These are phyloP conservation scores for Chytriomyces sp. DNA, from an alignment of 192 early-diverging fungal species.

Conservation along the genomic window DNA sequence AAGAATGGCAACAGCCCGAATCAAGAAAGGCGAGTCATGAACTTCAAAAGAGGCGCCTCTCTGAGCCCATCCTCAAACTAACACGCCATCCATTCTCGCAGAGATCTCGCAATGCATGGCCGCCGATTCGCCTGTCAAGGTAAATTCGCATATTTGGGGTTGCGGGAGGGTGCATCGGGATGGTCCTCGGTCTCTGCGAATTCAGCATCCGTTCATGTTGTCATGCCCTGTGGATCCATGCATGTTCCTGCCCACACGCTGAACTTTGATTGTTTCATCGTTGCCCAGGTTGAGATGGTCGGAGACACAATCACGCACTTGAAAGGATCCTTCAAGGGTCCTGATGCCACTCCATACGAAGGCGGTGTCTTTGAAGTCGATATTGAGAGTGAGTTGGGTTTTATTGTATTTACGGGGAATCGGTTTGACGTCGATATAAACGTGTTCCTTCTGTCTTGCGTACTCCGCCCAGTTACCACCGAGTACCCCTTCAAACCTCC, in stretches of 20 bases:
- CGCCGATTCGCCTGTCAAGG: conserved; percentile 40
- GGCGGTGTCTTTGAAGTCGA: conserved; percentile 37
- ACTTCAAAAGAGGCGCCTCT: not conserved
- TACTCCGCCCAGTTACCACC: conserved; percentile 46
- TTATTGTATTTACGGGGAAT: not conserved
- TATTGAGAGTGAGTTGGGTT: conserved; percentile 29
- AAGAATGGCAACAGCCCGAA: conserved; percentile 38
- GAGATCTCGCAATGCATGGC: conserved; percentile 41
- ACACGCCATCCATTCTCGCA: not conserved
- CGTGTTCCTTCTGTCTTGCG: not conserved
- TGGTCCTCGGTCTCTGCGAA: not conserved
- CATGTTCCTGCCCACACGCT: not conserved
- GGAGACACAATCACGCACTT: conserved; percentile 42
- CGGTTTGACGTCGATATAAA: not conserved
- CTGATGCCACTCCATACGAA: conserved; percentile 56
- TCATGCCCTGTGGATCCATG: not conserved
- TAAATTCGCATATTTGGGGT: not conserved
- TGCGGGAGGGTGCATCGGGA: not conserved
- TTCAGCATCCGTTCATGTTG: not conserved
- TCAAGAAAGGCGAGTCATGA: conserved; percentile 21
- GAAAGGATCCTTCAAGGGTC: conserved; percentile 54
- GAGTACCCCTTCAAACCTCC: conserved; percentile 56
- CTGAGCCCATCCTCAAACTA: not conserved
- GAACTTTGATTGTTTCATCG: too few species aligned
- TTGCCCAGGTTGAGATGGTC: conserved; percentile 36